phyloP scores from a whole-genome alignment of 1,139 yeast genomes.

The Yamadazyma dushanensis region DNA sequence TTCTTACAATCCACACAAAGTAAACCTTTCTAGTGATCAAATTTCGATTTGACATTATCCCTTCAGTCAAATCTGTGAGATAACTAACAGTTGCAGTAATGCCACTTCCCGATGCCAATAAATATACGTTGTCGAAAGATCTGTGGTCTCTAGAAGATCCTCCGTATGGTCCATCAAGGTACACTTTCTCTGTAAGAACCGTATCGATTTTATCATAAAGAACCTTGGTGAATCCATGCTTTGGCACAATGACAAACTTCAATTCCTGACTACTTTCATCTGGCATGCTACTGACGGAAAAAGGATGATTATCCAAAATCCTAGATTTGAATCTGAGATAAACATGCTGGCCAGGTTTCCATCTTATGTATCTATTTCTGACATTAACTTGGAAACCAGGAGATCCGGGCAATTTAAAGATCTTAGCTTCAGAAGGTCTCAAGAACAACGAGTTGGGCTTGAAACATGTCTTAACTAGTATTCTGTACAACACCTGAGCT shows the following conservation, averaged over 20 bases:
- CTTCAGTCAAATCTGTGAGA: slow-evolving; percentile 27
- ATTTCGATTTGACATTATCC: slow-evolving; percentile 17
- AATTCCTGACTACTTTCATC: slow-evolving; percentile 29
- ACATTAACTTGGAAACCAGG: slow-evolving; percentile 44
- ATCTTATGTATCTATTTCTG: slow-evolving; percentile 38
- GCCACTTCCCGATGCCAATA: slow-evolving; percentile 55
- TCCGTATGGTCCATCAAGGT: slow-evolving; percentile 67
- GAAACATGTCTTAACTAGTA: slow-evolving; percentile 51
- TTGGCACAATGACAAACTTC: slow-evolving; percentile 52
- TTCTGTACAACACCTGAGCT: slow-evolving; percentile 51
- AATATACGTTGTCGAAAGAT: slow-evolving; percentile 48
- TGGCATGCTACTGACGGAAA: slow-evolving; percentile 51
- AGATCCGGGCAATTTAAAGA: slow-evolving; percentile 29
- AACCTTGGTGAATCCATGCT: slow-evolving; percentile 48
- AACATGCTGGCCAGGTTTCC: slow-evolving; percentile 66
- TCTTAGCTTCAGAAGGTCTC: slow-evolving; percentile 45
- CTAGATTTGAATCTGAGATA: slow-evolving; percentile 49
- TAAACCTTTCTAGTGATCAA: slow-evolving; percentile 29
- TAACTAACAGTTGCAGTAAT: slow-evolving; percentile 56
- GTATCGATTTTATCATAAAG: slow-evolving; percentile 30
- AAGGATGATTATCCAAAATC: slow-evolving; percentile 60
- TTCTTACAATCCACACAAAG: slow-evolving; percentile 52
- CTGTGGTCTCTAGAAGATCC: slow-evolving; percentile 51
- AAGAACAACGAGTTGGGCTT: slow-evolving; percentile 44
- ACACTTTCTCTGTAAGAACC: slow-evolving; percentile 32